Base-by-base conservation (phyloP, 139 green algal genomes). In the Volvox reticuliferus region DNA sequence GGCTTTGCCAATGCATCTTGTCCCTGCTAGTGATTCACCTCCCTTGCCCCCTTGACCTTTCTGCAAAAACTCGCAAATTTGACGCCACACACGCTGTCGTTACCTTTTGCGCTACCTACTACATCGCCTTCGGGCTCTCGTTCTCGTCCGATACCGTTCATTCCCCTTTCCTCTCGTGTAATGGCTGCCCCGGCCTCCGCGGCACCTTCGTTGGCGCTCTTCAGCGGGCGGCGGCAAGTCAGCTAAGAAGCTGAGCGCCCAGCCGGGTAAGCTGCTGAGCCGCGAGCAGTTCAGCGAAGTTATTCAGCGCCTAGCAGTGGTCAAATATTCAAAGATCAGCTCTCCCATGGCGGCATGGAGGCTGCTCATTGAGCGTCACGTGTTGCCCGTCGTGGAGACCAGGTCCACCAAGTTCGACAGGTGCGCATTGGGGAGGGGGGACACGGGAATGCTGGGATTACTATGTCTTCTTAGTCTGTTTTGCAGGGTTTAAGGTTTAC, bases 321-420 rank as follows among this genome's bases (percentile, higher is more conserved):
- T 61, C 36, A 95, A 94, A 88, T 96, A 93, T 81, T 61, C 75
- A 21, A 93, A 94, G 61, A 95, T 96, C 85, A 91, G 78, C 65
- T 92, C 82, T 44, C 88, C 90, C 44, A 90, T 89, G 32, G 91
- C 89, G 24, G 92, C 93, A 0, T 96, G 94, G 94, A 79, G 91
- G 28, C 91, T 96, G 44, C 82, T 96, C 32, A 82, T 96, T 0
- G 92, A 96, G 86, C 71, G 91, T 2, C 94, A 96, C 88, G 84
- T 96, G 2, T 82, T 94, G 80, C 94, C 93, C 1, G 80, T 94
- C 22, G 92, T 90, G 22, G 91, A 95, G 89, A 87, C 81, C 55
- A 73, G 78, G 2, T 80, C 35, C 85, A 94, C 69, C 77, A 92
- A 86, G 89, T 94, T 89, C 44, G 87, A 85, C 86, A 84, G 79